Conservation (phyloP, 768 basidiomycete species). For the Kwoniella bestiolae region DNA sequence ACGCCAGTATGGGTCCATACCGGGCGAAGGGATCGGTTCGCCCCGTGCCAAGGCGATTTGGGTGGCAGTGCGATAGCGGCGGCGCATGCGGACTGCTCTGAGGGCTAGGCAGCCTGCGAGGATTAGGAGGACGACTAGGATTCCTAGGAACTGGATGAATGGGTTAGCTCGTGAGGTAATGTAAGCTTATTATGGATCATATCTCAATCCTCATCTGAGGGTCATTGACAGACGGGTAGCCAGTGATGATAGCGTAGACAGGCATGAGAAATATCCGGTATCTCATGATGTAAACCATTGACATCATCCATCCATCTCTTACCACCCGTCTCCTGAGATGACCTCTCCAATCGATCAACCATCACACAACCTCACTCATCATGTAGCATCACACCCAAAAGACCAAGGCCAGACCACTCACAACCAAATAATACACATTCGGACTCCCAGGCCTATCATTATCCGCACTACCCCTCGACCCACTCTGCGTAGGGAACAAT, state of each 20-base stretch:
- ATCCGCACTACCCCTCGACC: neutral
- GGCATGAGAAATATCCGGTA: too few species aligned
- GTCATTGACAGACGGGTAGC: too few species aligned
- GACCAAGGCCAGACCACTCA: slow-evolving; percentile 23
- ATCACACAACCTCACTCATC: too few species aligned
- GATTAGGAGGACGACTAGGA: slow-evolving; percentile 40
- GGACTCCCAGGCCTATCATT: slow-evolving; percentile 17
- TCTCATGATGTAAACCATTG: too few species aligned
- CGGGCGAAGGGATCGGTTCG: slow-evolving; percentile 29
- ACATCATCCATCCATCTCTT: too few species aligned
- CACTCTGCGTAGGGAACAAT: slow-evolving; percentile 39
- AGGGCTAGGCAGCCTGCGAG: slow-evolving; percentile 41
- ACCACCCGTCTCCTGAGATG: too few species aligned
- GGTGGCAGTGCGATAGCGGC: slow-evolving; percentile 45
- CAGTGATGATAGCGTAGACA: too few species aligned
- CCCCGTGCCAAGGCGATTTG: slow-evolving; percentile 47
- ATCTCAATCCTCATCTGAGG: too few species aligned
- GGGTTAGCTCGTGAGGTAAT: too few species aligned
- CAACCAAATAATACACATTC: slow-evolving; percentile 51
- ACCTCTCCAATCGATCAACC: too few species aligned
- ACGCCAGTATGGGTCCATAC: slow-evolving; percentile 42
- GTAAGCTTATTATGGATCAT: too few species aligned
- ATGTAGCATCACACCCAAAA: neutral
- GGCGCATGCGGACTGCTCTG: slow-evolving; percentile 36
- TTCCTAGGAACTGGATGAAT: slow-evolving; percentile 45